Base-by-base conservation (phyloP, 2,329 filamentous ascomycete species). In the Penicillium decumbens region DNA sequence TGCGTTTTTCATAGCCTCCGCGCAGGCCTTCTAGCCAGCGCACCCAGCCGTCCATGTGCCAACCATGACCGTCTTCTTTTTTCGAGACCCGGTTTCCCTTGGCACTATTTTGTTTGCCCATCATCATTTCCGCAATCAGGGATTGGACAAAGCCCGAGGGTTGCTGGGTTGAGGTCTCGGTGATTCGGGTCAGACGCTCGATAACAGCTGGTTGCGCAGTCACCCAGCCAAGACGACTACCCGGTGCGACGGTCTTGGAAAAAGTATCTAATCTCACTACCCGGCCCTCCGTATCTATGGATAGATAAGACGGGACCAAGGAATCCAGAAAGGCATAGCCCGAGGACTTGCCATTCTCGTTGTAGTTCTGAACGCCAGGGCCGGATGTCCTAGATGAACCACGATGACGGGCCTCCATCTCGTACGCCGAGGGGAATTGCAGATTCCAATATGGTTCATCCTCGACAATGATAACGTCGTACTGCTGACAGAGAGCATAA, bases 361-460 rank as follows among this genome's bases (percentile, higher is more conserved):
- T 72, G 45, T 70, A 74, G 48, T 72, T 70, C 43, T 68, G 64
- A 52, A 67, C 62, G 61, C 72, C 64, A 50, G 60, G 52, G 50
- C 61, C 41, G 67, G 67, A 46, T 59, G 60, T 40, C 62, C 70
- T 30, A 30, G 54, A 46, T 8, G 58, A 47, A 15, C 64, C 63
- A 10, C 65, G 63, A 38, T 64, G 57, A 32, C 61, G 58, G 5
- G 64, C 57, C 20, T 70, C 63, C 45, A 74, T 65, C 7, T 73
- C 58, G 29, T 75, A 80, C 0, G 87, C 84, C 0, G 87, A 87
- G 0, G 89, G 89, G 69, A 82, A 96, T 67, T 96, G 92, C 7
- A 97, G 77, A 68, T 93, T 92, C 88, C 89, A 96, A 74, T 96
- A 96, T 5, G 92, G 92, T 55, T 96, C 91, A 62, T 97, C 92